Conservation (phyloP, 2,329 filamentous ascomycete species). For the Alternaria hordeiaustralica region DNA sequence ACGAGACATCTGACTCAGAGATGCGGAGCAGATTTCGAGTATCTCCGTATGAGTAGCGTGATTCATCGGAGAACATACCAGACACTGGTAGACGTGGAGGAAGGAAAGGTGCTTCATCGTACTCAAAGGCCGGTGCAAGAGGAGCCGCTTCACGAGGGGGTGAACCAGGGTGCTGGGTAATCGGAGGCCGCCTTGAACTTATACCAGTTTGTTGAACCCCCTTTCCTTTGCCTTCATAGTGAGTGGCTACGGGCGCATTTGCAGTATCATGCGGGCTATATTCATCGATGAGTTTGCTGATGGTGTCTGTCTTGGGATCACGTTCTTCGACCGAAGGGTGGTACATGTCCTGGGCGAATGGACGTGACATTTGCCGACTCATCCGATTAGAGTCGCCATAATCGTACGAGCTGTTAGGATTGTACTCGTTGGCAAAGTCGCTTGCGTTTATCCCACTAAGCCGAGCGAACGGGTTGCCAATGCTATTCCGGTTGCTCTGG, state of each 20-base stretch:
- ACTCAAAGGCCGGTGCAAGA: slow-evolving; percentile 36
- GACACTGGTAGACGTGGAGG: slow-evolving; percentile 21
- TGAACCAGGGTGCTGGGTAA: slow-evolving; percentile 21
- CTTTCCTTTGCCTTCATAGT: not conserved
- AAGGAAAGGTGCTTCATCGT: slow-evolving; percentile 13
- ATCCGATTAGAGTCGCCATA: slow-evolving; percentile 15
- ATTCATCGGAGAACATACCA: slow-evolving; percentile 32
- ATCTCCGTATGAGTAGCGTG: slow-evolving; percentile 46
- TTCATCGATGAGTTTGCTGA: slow-evolving; percentile 42
- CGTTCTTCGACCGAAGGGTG: slow-evolving; percentile 15
- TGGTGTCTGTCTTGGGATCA: slow-evolving; percentile 39
- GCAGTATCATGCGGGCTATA: slow-evolving; percentile 24
- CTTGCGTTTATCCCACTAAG: slow-evolving; percentile 21
- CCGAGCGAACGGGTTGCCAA: slow-evolving; percentile 28
- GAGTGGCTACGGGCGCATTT: slow-evolving; percentile 5
- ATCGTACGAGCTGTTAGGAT: slow-evolving; percentile 20
- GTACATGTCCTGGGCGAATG: slow-evolving; percentile 19
- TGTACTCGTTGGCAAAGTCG: slow-evolving; percentile 21
- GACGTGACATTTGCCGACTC: slow-evolving; percentile 17
- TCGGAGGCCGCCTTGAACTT: slow-evolving; percentile 6
- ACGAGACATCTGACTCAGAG: slow-evolving; percentile 14
- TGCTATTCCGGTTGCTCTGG: slow-evolving; percentile 25
- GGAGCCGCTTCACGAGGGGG: slow-evolving; percentile 35
- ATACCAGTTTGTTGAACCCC: not conserved
- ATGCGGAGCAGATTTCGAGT: slow-evolving; percentile 41